A percentile compares a stretch with the other conserved stretches of the same genome.
Evolutionary conservation across 495 filamentous ascomycete species (phyloP).

Genomic region (Xylaria venustula): DNA sequence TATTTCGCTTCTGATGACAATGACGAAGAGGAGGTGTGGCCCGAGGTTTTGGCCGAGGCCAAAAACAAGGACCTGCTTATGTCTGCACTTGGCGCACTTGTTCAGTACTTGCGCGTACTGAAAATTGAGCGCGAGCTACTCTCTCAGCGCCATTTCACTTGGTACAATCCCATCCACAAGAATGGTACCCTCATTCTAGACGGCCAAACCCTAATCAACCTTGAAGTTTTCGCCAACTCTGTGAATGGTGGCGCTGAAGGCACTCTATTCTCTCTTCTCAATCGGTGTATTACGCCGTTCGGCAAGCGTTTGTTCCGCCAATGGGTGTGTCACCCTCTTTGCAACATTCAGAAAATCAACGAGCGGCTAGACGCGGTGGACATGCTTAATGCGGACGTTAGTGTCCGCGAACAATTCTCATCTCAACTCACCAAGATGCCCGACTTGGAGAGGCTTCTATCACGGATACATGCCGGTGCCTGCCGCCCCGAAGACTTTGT

Average conservation of each 20-base stretch:
- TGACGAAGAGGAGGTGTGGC: slow-evolving; percentile 72
- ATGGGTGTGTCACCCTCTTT: slow-evolving; percentile 96
- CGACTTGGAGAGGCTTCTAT: slow-evolving; percentile 91
- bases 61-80: slow-evolving; percentile 81
- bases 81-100: slow-evolving; percentile 87
- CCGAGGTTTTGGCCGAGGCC: slow-evolving; percentile 66
- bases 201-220: slow-evolving; percentile 94
- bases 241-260: slow-evolving; percentile 82
- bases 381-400: slow-evolving; percentile 77
- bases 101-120: slow-evolving; percentile 81
- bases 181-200: slow-evolving; percentile 91
- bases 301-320: slow-evolving; percentile 95
- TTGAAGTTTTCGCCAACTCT: slow-evolving; percentile 94
- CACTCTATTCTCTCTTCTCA: slow-evolving; percentile 85
- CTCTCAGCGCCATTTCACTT: slow-evolving; percentile 84
- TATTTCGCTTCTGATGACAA: slow-evolving; percentile 72
- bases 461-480: slow-evolving; percentile 85
- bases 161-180: slow-evolving; percentile 93
- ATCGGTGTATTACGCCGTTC: slow-evolving; percentile 94
- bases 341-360: slow-evolving; percentile 83
- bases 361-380: slow-evolving; percentile 96
- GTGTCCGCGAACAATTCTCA: slow-evolving; percentile 77
- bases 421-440: slow-evolving; percentile 85
- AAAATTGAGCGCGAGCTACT: slow-evolving; percentile 89
- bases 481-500: slow-evolving; percentile 91